Evolutionary conservation across 2,329 filamentous ascomycete species (phyloP), one percentile per base, ranked within the genome.

Genomic region (Chaetomium globosum): DNA sequence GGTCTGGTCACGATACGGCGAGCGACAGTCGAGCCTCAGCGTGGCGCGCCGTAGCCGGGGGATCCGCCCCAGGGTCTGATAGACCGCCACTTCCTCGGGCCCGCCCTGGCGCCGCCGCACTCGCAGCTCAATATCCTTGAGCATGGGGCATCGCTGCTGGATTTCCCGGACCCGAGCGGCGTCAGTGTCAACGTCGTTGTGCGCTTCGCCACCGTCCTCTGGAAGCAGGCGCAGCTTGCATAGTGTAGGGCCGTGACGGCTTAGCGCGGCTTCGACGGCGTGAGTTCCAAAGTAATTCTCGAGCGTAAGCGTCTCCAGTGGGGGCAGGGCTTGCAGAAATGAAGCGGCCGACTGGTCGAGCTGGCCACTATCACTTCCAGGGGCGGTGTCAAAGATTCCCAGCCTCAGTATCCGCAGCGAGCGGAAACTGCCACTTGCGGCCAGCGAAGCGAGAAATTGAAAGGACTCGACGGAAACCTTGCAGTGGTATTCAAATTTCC

Each of bases 11-110:
- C 10, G 3, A 26, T 12, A 30, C 2, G 23, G 46, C n/a, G 21
- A 5, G 30, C 46, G 19, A 12, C 46, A 51, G 57, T 52, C 57
- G 57, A 59, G 46, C 19, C 19, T 0, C 57, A 59, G 26, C n/a
- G n/a, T 26, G 2, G 30, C 28, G 7, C 28, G 46, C 19, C 30
- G 46, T 30, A 59, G 46, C 46, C 46, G 57, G 19, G 57, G 46
- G 30, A 59, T 30, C 46, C 10, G 46, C 7, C 57, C 46, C n/a
- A 59, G 46, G n/a, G 57, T 31, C 5, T 21, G 57, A 46, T 59
- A 59, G n/a, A 39, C 46, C 46, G 57, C 46, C 30, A 59, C 57
- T 30, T 59, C 30, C 16, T 52, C 57, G 46, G 46, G 46, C 28
- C 57, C 46, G 46, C 57, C 57, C 43, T 36, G 43, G 19, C 57